Evolutionary conservation across 2,329 filamentous ascomycete genomes (phyloP).

Genomic region (Alternaria sp.): DNA sequence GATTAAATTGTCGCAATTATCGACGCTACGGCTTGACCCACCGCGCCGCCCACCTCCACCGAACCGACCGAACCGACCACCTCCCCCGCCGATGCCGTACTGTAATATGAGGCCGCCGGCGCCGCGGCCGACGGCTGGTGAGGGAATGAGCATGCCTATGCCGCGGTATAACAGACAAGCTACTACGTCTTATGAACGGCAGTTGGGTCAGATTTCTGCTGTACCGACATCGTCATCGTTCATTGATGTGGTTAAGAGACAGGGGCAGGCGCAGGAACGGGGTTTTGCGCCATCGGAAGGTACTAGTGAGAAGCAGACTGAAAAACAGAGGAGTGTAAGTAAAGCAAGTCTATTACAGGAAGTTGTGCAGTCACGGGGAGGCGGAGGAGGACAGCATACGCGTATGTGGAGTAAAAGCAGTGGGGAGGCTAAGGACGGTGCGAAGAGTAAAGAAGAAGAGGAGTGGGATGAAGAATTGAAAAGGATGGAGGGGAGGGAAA

Average conservation of each 20-base stretch:
- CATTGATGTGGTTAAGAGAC: not conserved
- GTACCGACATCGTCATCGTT: not conserved
- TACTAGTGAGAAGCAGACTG: not conserved
- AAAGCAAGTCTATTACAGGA: not conserved
- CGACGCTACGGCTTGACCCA: too few relatives aligned
- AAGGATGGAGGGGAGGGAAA: conserved; percentile 16
- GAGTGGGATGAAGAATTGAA: conserved; percentile 15
- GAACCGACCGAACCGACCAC: too few relatives aligned
- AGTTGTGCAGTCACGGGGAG: not conserved
- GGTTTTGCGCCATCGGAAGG: not conserved
- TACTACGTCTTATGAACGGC: not conserved
- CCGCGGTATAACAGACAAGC: not conserved
- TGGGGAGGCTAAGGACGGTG: too few relatives aligned
- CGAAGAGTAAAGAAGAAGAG: conserved; percentile 1
- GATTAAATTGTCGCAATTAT: not conserved
- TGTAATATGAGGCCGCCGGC: not conserved
- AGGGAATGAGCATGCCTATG: not conserved
- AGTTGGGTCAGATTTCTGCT: not conserved
- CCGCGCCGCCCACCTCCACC: not conserved
- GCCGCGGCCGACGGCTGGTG: not conserved
- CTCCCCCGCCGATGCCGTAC: not conserved
- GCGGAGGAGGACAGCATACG: not conserved
- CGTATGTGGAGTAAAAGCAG: not conserved
- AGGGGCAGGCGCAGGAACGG: not conserved
- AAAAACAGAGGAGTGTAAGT: not conserved